Base-by-base conservation (phyloP, 371 early-diverging fungal genomes). In the Apophysomyces elegans region DNA sequence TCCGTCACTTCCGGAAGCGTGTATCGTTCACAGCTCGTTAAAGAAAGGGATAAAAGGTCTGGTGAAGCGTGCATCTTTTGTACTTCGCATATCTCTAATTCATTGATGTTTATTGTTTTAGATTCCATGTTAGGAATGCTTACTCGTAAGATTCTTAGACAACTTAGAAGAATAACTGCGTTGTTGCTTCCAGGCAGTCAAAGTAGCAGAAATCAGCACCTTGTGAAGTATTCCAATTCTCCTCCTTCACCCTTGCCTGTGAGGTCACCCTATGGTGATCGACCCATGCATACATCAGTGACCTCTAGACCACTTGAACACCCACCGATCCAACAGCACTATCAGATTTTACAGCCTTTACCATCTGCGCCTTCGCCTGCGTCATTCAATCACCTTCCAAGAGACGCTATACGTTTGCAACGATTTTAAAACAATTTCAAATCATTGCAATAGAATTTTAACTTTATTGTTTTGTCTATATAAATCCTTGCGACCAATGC, bases 381-480 rank as follows among this genome's bases (percentile, higher is more conserved):
- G n/a, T 66, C 69, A 2, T 75, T 75, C 39, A 64, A 73, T 47
- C 78, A 71, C 62, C 36, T 76, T 43, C 76, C 79, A 60, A 61
- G 70, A 64, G 76, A 76, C 44, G 79, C 79, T 1, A 61, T 79
- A 35, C 74, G 74, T 14, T 46, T 79, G 18, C 72, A 76, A 62
- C 47, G 70, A 32, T 79, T 79, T 56, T 79, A 61, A 65, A 37
- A 64, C 11, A 11, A 11, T 41, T 41, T 41, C 1, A 41, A 41
- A 41, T 26, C 32, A 2, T 26, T 26, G 32, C 2, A 26, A 26
- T 26, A 26, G 32, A 26, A 26, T 26, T 26, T 26, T 26, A 26
- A 1, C 2, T 26, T 2, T 26, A 26, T 26, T 26, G 32, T 26
- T 26, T 26, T 26, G 2, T 26, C 0, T 18, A 26, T 26, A 26